Evolutionary conservation across 805 yeast genomes (phyloP).

Genomic region (Torulaspora indica): DNA sequence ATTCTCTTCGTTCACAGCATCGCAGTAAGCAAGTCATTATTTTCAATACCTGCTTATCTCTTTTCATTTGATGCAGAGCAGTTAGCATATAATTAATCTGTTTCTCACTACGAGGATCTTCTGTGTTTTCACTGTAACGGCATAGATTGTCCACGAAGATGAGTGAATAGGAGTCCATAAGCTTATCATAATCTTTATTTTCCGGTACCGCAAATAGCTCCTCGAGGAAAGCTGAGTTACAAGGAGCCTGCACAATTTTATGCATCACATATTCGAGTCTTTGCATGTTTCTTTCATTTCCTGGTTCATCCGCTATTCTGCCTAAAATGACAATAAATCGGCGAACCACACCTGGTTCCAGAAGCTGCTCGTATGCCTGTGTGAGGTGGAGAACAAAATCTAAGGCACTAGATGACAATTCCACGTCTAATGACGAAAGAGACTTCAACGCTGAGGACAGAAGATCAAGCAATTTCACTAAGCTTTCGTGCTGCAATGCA

Average conservation of each 20-base stretch:
- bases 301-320: constrained; percentile 1
- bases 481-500: background rate
- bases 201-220: constrained; percentile 2
- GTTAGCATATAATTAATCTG: background rate
- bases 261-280: constrained; percentile 3
- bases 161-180: constrained; percentile 1
- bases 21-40: background rate
- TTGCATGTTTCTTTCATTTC: background rate
- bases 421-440: background rate
- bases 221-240: constrained; percentile 1
- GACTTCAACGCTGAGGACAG: background rate
- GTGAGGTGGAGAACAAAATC: background rate
- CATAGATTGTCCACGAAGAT: background rate
- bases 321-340: background rate
- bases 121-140: background rate
- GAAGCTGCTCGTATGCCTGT: background rate
- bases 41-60: constrained; percentile 1
- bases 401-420: background rate
- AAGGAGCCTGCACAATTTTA: constrained; percentile 3
- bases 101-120: background rate
- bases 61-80: constrained; percentile 1
- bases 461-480: constrained; percentile 1
- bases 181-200: background rate
- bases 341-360: background rate
- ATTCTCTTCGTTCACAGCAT: background rate